Evolutionary conservation across 2,329 filamentous ascomycete species (phyloP).

Genomic region (Arthrobotrys conoides): DNA sequence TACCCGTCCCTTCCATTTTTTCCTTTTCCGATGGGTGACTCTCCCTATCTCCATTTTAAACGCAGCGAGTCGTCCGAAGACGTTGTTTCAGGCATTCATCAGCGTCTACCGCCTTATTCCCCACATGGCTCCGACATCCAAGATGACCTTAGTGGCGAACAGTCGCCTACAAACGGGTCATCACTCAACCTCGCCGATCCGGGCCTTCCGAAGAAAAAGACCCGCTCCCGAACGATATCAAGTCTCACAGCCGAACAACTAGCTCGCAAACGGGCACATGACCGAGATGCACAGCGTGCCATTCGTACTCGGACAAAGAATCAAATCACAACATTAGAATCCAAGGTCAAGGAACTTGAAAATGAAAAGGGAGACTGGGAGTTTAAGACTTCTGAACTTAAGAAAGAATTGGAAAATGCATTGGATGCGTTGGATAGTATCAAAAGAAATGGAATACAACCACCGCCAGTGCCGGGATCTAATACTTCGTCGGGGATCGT

Average conservation of each 20-base stretch:
- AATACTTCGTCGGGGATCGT: conserved; percentile 6
- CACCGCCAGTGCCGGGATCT: neutral
- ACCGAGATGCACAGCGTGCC: conserved; percentile 86
- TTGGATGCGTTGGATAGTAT: conserved; percentile 55
- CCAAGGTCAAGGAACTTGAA: conserved; percentile 77
- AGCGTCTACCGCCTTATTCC: conserved; percentile 37
- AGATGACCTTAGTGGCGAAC: conserved; percentile 53
- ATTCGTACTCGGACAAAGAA: conserved; percentile 86
- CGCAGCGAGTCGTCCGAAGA: conserved; percentile 58
- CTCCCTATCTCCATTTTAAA: conserved; percentile 58
- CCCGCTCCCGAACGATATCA: conserved; percentile 79
- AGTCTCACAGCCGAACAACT: conserved; percentile 90
- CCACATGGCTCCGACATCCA: conserved; percentile 56
- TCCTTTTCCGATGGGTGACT: conserved; percentile 47
- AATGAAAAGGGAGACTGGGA: conserved; percentile 71
- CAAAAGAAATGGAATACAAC: conserved; percentile 55
- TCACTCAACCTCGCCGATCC: conserved; percentile 61
- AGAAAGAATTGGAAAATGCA: conserved; percentile 74
- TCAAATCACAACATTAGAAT: conserved; percentile 82
- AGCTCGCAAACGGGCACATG: conserved; percentile 90
- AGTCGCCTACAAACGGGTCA: conserved; percentile 41
- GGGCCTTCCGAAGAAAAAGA: conserved; percentile 63
- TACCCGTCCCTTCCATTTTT: conserved; percentile 17
- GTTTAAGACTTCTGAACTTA: conserved; percentile 79
- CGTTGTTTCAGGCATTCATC: conserved; percentile 25